Conservation (phyloP, 441 rosid species). For the Macaranga tanarius region DNA sequence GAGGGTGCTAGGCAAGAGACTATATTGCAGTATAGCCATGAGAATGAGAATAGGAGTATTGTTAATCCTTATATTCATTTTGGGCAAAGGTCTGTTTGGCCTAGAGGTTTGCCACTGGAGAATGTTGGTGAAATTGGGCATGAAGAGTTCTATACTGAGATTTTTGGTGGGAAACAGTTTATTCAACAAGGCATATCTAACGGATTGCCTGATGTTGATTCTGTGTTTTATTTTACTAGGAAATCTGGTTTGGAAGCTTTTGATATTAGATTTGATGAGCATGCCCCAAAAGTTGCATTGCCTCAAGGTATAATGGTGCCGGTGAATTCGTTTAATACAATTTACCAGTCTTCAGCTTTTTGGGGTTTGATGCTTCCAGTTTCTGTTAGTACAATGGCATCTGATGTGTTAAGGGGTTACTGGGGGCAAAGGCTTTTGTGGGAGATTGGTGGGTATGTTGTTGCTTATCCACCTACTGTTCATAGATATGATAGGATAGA, state of each 20-base stretch:
- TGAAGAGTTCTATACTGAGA: slow-evolving; percentile 79
- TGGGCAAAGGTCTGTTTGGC: slow-evolving; percentile 94
- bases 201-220: slow-evolving; percentile 94
- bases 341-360: slow-evolving; percentile 83
- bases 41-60: slow-evolving; percentile 63
- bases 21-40: slow-evolving; percentile 81
- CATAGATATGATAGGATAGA: slow-evolving; percentile 76
- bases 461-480: slow-evolving; percentile 81
- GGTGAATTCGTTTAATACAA: slow-evolving; percentile 75
- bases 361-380: slow-evolving; percentile 97
- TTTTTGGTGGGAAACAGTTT: slow-evolving; percentile 86
- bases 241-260: slow-evolving; percentile 68
- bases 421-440: slow-evolving; percentile 92
- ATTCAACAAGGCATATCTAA: slow-evolving; percentile 91
- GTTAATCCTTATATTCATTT: slow-evolving; percentile 87
- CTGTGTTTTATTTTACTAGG: slow-evolving; percentile 85
- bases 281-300: slow-evolving; percentile 80
- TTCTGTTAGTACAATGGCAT: slow-evolving; percentile 86
- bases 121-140: slow-evolving; percentile 80
- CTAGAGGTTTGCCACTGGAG: slow-evolving; percentile 89
- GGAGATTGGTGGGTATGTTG: slow-evolving; percentile 91
- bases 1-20: slow-evolving; percentile 76
- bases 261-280: slow-evolving; percentile 80
- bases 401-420: slow-evolving; percentile 89
- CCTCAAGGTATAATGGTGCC: slow-evolving; percentile 94